Conservation (phyloP, 345 rosid species). For the Cardamine resedifolia region DNA sequence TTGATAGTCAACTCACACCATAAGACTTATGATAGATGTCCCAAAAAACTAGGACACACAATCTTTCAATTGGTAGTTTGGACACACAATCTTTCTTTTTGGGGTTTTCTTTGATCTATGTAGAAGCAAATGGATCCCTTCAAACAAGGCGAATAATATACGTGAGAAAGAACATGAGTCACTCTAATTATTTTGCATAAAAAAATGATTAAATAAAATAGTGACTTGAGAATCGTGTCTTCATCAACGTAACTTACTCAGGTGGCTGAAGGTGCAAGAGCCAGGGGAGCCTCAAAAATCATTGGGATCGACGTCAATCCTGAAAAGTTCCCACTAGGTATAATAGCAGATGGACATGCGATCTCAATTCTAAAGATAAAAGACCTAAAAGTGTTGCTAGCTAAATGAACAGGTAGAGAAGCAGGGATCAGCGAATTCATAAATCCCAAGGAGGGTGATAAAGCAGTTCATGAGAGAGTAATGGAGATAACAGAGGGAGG, state of each 20-base stretch:
- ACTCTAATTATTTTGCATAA: background rate
- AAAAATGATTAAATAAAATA: too few relatives aligned
- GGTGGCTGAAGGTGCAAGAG: constrained; percentile 61
- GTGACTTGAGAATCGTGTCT: background rate
- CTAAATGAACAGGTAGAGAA: constrained; percentile 32
- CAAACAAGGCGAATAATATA: background rate
- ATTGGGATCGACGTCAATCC: constrained; percentile 67
- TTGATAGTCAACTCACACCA: background rate
- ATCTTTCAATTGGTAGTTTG: background rate
- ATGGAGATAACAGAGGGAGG: constrained; percentile 54
- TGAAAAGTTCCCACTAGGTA: constrained; percentile 37
- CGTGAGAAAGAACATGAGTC: background rate
- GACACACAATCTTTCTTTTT: background rate
- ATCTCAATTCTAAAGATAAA: constrained; percentile 33
- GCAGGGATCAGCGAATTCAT: constrained; percentile 65
- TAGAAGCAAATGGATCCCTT: background rate
- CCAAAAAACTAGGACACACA: background rate
- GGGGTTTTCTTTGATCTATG: background rate
- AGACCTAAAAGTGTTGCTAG: background rate
- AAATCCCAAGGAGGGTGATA: constrained; percentile 47
- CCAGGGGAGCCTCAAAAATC: constrained; percentile 53
- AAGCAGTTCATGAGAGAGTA: constrained; percentile 40
- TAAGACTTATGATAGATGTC: background rate
- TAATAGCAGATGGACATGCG: background rate
- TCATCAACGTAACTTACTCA: background rate